Base-by-base conservation (phyloP, 257 asterid genomes). In the Solanum virginianum region DNA sequence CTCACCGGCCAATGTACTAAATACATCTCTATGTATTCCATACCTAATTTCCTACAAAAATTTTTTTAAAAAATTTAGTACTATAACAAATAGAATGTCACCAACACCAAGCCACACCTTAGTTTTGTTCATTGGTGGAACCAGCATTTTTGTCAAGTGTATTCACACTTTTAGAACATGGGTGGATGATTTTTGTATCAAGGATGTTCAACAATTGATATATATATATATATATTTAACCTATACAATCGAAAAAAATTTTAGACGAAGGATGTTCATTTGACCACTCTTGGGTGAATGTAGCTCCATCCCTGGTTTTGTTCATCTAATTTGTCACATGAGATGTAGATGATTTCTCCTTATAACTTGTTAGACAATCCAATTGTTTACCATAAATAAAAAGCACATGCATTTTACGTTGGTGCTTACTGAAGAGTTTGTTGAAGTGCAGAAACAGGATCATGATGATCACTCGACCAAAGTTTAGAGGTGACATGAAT, bases 1-100 rank as follows among this genome's bases (percentile, higher is more conserved):
- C 60, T 89, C 89, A 95, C 93, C 6, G 99, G 99, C 99, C 99
- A 95, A 80, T 95, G 99, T 83, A 95, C 97, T 87, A 95, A 85
- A 80, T 91, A 95, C 93, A 94, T 86, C 92, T 95, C 98, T 24
- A 95, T 16, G 80, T 95, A 92, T 41, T 95, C 96, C 96, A 94
- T 88, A 54, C 93, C 95, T 5, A 95, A 89, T 2, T 59, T 90
- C 93, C 98, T 94, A 51, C 79, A 8, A 1, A 8, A 54, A 54
- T 41, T 6, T 7, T 43, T 6, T 43, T 0, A 54, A 41, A 6
- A 29, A 68, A 12, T 2, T 11, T 11, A 49, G 15, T 49, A 49
- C 41, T 5, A 36, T 49, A 49, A 49, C 14, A 49, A 49, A 32
- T 32, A 32, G 4, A 29, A 49, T 49, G 54, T 49, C 54, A 49